These are phyloP conservation scores for Calonectria naviculata DNA, from an alignment of 2,329 filamentous ascomycete species.

Conservation along the genomic window DNA sequence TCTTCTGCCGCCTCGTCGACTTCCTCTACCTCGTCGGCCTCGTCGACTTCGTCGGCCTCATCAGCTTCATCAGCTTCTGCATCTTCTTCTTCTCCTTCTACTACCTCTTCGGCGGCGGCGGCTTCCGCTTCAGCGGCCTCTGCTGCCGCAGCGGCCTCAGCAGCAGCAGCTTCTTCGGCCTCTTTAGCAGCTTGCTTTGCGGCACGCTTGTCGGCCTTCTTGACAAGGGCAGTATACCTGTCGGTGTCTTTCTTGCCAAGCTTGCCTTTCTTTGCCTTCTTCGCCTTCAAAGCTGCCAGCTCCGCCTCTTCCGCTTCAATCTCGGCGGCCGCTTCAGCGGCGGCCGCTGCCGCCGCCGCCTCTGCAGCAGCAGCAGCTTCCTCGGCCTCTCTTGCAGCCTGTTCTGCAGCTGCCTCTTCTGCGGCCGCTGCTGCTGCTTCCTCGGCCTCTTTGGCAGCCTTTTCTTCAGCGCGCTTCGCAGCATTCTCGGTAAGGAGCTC, in stretches of 20 bases:
- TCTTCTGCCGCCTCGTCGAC: constrained; percentile 29
- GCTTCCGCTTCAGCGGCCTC: constrained; percentile 32
- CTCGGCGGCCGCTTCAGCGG: constrained; percentile 16
- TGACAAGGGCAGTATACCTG: constrained; percentile 26
- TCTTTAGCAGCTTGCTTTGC: constrained; percentile 21
- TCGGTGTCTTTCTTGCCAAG: constrained; percentile 37
- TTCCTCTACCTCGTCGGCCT: constrained; percentile 31
- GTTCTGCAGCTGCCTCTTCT: constrained; percentile 45
- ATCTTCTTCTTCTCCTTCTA: constrained; percentile 32
- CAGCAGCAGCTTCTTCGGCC: constrained; percentile 13
- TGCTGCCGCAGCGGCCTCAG: constrained; percentile 22
- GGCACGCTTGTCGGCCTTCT: constrained; percentile 29
- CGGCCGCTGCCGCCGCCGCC: neutral
- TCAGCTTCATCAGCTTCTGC: constrained; percentile 45
- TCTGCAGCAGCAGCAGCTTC: neutral
- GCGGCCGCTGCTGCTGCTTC: constrained; percentile 32
- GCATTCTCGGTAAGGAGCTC: constrained; percentile 35
- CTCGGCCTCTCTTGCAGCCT: neutral
- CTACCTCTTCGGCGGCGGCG: constrained; percentile 28
- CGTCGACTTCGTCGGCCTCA: constrained; percentile 24
- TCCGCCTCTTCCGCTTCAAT: constrained; percentile 53
- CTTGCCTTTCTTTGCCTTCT: constrained; percentile 48
- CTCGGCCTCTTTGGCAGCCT: constrained; percentile 26
- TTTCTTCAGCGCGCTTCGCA: constrained; percentile 31
- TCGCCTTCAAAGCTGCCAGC: constrained; percentile 51